Base-by-base conservation (phyloP, 169 alveolate species). In the Cryptosporidium xiaoi region DNA sequence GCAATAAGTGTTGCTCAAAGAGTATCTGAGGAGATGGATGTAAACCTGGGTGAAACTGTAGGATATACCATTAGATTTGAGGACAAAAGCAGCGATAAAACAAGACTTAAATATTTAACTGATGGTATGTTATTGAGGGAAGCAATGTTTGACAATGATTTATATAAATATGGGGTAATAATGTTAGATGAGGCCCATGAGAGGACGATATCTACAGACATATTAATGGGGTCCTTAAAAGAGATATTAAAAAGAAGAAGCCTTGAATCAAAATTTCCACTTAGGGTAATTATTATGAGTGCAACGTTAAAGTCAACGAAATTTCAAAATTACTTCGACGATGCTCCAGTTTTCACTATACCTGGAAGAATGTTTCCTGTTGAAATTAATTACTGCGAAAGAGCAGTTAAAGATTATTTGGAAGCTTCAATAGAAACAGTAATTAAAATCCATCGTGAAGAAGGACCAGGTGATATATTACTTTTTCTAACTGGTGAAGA, bases 171-270 rank as follows among this genome's bases (percentile, higher is more conserved):
- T 91, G 94, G 96, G 50, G 94, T 96, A 3, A 93, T 98, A 55
- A 95, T 97, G 27, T 91, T 98, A 65, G 99, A 98, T 93, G 99
- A 98, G 89, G 99, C 99, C 4, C 99, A 98, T 93, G 99, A 98
- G 91, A 91, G 99, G 84, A 97, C 99, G 0, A 93, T 98, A 27
- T 94, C 98, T 15, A 98, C 99, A 8, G 99, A 98, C 92, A 96
- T 98, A 27, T 84, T 98, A 48, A 97, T 98, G 92, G 99, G 99
- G 1, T 93, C 97, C 13, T 82, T 98, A 15, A 98, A 98, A 90
- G 99, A 97, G 82, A 91, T 97, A 48, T 85, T 95, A 66, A 92
- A 85, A 29, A 93, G 90, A 65, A 91, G 99, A 64, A 90, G 92
- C 34, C 97, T 95, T 64, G 67, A 83, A 48, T 82, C 91, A 20